Conservation (phyloP, 352 stramenopile species). For the Phytophthora melonis region DNA sequence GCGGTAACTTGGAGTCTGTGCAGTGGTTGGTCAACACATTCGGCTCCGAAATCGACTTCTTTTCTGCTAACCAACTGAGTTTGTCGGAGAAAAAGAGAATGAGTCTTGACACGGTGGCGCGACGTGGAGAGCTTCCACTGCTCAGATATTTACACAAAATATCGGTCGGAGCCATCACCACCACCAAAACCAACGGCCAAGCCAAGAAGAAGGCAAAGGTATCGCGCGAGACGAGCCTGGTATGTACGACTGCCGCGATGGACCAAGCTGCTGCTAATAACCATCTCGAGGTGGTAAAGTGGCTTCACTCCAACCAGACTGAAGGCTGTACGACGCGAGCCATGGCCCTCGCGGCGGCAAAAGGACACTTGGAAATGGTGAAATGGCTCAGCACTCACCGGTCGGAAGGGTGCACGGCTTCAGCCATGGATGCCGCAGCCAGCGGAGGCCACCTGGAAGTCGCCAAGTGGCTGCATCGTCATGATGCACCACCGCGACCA, state of each 20-base stretch:
- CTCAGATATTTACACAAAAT: constrained; percentile 7
- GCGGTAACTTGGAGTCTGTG: background rate
- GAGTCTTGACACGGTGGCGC: background rate
- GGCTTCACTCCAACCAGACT: background rate
- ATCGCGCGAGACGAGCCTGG: background rate
- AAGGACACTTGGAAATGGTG: no score
- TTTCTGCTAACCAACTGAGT: background rate
- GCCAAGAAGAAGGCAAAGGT: background rate
- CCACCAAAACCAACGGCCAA: background rate
- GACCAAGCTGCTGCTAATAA: no score
- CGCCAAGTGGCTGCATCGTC: no score
- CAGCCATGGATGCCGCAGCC: no score
- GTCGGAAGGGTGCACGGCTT: no score
- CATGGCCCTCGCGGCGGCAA: no score
- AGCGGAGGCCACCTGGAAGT: no score
- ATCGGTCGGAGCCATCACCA: background rate
- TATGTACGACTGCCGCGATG: background rate
- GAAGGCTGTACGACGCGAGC: background rate
- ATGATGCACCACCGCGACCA: no score
- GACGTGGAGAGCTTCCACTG: background rate
- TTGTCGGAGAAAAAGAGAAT: background rate
- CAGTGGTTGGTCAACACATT: constrained; percentile 4
- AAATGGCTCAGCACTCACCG: no score
- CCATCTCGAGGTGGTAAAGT: background rate
- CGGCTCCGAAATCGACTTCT: background rate